Percentiles rank a stretch among this genome's conserved stretches.
phyloP scores from a whole-genome alignment of 1,284 basidiomycete species.

The Hypsizygus ulmarius region DNA sequence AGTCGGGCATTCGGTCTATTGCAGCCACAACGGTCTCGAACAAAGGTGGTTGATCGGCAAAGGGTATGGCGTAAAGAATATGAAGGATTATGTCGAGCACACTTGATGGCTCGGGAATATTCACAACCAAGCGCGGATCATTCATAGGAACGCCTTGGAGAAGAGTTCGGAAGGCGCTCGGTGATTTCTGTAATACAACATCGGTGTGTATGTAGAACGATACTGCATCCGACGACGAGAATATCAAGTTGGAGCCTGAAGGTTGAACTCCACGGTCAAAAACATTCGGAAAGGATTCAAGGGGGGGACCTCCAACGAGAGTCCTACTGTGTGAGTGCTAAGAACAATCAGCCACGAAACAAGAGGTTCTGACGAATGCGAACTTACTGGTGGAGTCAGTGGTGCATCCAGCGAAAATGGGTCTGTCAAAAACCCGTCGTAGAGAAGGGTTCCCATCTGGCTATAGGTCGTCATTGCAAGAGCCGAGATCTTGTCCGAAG shows the following conservation, averaged over 20 bases:
- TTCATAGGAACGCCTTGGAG: not conserved
- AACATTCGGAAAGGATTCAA: slow-evolving; percentile 14
- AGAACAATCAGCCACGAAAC: too few relatives aligned
- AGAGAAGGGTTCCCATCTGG: too few relatives aligned
- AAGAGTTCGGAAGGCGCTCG: slow-evolving; percentile 16
- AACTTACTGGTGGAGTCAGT: too few relatives aligned
- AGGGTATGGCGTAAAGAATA: slow-evolving; percentile 1
- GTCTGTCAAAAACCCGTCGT: too few relatives aligned
- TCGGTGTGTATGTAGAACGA: slow-evolving; percentile 21
- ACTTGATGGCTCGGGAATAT: slow-evolving; percentile 1
- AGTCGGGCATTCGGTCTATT: slow-evolving; percentile 2
- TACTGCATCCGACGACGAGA: slow-evolving; percentile 18
- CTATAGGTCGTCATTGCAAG: too few relatives aligned
- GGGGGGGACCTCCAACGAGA: not conserved
- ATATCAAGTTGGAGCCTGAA: slow-evolving; percentile 2
- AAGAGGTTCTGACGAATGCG: too few relatives aligned
- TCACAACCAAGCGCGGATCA: not conserved
- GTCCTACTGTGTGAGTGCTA: slow-evolving; percentile 1
- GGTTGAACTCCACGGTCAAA: slow-evolving; percentile 14
- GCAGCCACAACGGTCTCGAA: slow-evolving; percentile 3
- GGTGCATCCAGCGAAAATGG: too few relatives aligned
- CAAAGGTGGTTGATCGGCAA: not conserved
- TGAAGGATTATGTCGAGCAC: slow-evolving; percentile 10
- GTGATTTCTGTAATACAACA: slow-evolving; percentile 5
- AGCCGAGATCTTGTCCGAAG: too few relatives aligned